Percentiles rank a stretch among this genome's conserved stretches.
Evolutionary conservation across 805 yeast species (phyloP).

Genomic region (Candida jianshihensis): DNA sequence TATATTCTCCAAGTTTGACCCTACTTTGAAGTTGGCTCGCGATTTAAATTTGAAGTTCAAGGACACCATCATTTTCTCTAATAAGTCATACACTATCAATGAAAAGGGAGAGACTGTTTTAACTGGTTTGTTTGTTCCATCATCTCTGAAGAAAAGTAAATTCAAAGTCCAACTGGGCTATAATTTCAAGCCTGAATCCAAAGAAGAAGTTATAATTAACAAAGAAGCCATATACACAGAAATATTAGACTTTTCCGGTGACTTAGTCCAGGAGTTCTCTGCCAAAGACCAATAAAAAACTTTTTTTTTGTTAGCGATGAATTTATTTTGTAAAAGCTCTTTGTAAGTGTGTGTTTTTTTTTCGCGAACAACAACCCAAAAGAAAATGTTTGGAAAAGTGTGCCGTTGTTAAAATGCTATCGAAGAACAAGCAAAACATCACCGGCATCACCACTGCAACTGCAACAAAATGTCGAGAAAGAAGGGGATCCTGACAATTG

Average conservation of each 20-base stretch:
- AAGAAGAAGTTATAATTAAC: conserved; percentile 52
- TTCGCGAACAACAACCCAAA: too few species aligned
- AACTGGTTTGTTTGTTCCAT: conserved; percentile 77
- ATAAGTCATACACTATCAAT: conserved; percentile 44
- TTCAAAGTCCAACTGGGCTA: conserved; percentile 77
- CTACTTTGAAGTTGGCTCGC: conserved; percentile 48
- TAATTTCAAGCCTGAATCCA: conserved; percentile 56
- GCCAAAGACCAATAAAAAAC: conserved; percentile 1
- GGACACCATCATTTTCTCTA: conserved; percentile 64
- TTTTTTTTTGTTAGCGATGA: neutral
- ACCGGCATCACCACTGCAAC: neutral
- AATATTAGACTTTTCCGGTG: conserved; percentile 63
- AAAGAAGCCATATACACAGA: conserved; percentile 69
- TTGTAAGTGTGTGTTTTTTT: too few species aligned
- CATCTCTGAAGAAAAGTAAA: conserved; percentile 48
- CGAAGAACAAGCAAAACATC: neutral
- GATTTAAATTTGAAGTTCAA: conserved; percentile 61
- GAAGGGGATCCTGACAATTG: conserved; percentile 45
- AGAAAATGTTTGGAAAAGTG: too few species aligned
- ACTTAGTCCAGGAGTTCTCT: conserved; percentile 40
- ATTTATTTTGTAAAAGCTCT: neutral
- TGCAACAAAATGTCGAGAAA: conserved; percentile 16
- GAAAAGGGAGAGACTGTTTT: conserved; percentile 56
- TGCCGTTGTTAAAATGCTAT: neutral
- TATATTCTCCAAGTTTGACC: conserved; percentile 48